Conservation (phyloP, 495 filamentous ascomycete genomes). For the Thermothielavioides terrestris region DNA sequence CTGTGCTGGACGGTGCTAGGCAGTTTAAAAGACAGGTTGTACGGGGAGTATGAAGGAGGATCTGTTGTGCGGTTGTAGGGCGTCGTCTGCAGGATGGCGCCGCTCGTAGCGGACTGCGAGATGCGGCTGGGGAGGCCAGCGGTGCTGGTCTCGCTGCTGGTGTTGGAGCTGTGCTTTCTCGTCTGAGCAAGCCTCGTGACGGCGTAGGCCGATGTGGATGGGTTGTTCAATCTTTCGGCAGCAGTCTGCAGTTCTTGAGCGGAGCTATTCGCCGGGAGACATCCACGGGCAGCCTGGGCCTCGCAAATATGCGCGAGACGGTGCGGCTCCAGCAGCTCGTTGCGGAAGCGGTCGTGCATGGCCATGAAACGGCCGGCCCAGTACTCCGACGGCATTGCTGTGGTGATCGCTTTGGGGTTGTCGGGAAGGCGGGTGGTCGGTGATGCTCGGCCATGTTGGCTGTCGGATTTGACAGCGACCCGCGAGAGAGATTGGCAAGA, state of each 20-base stretch:
- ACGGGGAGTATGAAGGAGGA: neutral
- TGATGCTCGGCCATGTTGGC: neutral
- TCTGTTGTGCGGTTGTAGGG: neutral
- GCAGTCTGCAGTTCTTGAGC: neutral
- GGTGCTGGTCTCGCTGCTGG: neutral
- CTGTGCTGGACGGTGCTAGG: neutral
- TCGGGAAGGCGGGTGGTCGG: neutral
- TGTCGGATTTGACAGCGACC: neutral
- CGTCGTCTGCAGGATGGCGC: slow-evolving; percentile 17
- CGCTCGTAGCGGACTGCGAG: slow-evolving; percentile 21
- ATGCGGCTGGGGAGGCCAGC: slow-evolving; percentile 8
- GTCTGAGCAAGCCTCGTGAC: neutral
- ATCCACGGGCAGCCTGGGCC: slow-evolving; percentile 7
- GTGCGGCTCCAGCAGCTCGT: slow-evolving; percentile 29
- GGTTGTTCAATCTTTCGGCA: slow-evolving; percentile 19
- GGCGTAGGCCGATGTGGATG: slow-evolving; percentile 15
- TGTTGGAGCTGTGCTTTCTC: too few relatives aligned
- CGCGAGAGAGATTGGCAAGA: too few relatives aligned
- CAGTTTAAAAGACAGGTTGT: neutral
- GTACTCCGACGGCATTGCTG: slow-evolving; percentile 31
- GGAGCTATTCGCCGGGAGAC: slow-evolving; percentile 10
- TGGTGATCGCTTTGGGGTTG: slow-evolving; percentile 18
- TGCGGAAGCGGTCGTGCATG: slow-evolving; percentile 45
- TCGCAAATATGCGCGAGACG: slow-evolving; percentile 24
- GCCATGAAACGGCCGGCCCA: slow-evolving; percentile 51